Evolutionary conservation across 495 filamentous ascomycete genomes (phyloP).

Genomic region (Aspergillus ellipticus): DNA sequence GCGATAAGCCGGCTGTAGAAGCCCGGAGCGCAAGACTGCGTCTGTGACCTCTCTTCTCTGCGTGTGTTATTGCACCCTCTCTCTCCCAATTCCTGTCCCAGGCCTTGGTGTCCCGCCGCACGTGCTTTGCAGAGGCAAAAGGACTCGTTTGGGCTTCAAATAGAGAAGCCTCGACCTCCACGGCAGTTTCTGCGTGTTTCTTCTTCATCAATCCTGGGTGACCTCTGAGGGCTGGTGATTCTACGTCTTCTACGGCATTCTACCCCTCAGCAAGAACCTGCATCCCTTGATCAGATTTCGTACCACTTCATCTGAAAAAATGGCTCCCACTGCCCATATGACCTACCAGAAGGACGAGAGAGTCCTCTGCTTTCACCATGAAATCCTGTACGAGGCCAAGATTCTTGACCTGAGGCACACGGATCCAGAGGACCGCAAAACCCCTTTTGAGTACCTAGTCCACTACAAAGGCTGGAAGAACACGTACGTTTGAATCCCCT

Average conservation of each 20-base stretch:
- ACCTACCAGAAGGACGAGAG: constrained; percentile 84
- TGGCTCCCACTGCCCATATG: constrained; percentile 59
- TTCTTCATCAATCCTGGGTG: neutral
- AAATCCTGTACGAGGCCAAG: constrained; percentile 95
- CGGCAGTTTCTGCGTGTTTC: neutral
- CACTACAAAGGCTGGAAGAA: constrained; percentile 99
- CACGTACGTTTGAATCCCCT: constrained; percentile 57
- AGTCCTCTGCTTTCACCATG: constrained; percentile 94
- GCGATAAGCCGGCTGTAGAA: neutral
- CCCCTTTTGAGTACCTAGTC: constrained; percentile 77
- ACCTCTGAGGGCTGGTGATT: neutral
- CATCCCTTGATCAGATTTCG: neutral
- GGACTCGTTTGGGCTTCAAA: neutral
- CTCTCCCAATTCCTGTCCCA: too few relatives aligned
- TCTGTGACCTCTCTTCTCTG: neutral
- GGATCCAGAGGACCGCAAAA: constrained; percentile 66
- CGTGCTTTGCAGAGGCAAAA: neutral
- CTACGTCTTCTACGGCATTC: neutral
- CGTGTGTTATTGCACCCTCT: neutral
- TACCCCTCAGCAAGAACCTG: neutral
- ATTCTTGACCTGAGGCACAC: constrained; percentile 70
- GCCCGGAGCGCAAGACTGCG: neutral
- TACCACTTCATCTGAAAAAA: constrained; percentile 26
- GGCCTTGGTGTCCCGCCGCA: neutral
- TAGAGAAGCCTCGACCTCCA: neutral